Evolutionary conservation across 257 asterid species (phyloP), one percentile per base, ranked within the genome.

Genomic region (Salvia hispanica): DNA sequence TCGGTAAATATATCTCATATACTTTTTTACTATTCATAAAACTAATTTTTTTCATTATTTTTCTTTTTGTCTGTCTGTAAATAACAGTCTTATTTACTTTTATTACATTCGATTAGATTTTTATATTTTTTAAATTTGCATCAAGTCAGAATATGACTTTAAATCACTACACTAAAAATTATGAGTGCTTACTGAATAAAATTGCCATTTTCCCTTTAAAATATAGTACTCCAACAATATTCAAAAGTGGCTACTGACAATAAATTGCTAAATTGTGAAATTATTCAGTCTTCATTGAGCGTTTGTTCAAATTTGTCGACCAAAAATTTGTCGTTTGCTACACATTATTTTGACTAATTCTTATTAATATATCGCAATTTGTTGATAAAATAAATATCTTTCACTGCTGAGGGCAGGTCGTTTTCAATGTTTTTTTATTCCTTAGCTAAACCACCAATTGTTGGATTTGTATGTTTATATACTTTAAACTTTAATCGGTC

Each of bases 401-500:
- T 25, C 31, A 25, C 31, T 25, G 1, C 42, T 40, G 0, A 14
- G 10, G 58, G 16, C 12, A 2, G 5, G 48, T 65, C 58, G 54
- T 64, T 64, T 33, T 48, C 58, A 1, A 9, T 50, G 59, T 9
- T 3, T 21, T 51, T 13, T 25, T 25, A 25, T 25, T 57, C 44
- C 28, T 43, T 45, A 11, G 15, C 46, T n/a, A 6, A 55, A 67
- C 55, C 36, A 43, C 33, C 31, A 15, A 14, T 42, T 25, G 31
- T 25, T 25, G 31, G 31, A 25, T 25, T 25, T 25, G 5, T 67
- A 16, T 39, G 42, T 36, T 25, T 4, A 25, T 28, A 25, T 11
- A 37, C 28, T 5, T 18, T 53, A 2, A 21, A 50, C 28, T 31
- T 67, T 56, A 43, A 67, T 60, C 6, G 51, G 66, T 60, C 66